Evolutionary conservation across 2,329 filamentous ascomycete genomes (phyloP).

Genomic region (Alternaria arborescens): DNA sequence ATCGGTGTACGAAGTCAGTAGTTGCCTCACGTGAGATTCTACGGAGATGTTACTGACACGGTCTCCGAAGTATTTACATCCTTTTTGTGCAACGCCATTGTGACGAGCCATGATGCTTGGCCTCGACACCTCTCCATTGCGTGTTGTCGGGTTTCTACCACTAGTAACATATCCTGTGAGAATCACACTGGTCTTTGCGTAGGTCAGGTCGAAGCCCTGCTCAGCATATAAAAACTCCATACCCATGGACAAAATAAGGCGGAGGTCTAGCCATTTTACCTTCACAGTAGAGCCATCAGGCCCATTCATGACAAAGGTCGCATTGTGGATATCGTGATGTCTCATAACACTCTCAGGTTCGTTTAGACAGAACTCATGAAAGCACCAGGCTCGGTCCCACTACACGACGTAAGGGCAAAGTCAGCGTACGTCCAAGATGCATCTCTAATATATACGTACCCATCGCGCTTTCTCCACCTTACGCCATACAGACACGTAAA

Average conservation of each 20-base stretch:
- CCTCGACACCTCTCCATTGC: neutral
- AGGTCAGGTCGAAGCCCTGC: neutral
- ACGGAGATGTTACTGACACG: neutral
- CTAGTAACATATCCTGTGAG: neutral
- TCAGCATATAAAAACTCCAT: neutral
- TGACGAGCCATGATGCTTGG: slow-evolving; percentile 25
- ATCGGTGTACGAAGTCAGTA: too few relatives aligned
- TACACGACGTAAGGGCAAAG: neutral
- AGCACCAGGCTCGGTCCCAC: slow-evolving; percentile 29
- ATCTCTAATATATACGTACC: neutral
- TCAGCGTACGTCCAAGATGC: neutral
- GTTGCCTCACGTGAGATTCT: too few relatives aligned
- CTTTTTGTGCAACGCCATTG: slow-evolving; percentile 17
- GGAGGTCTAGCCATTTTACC: slow-evolving; percentile 23
- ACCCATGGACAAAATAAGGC: slow-evolving; percentile 8
- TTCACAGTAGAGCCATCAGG: slow-evolving; percentile 18
- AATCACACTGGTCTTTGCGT: neutral
- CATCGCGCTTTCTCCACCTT: slow-evolving; percentile 21
- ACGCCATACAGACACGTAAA: slow-evolving; percentile 12
- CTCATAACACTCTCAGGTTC: slow-evolving; percentile 22
- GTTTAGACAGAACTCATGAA: slow-evolving; percentile 27
- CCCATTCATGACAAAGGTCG: slow-evolving; percentile 26
- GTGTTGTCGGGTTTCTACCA: neutral
- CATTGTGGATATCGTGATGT: slow-evolving; percentile 18
- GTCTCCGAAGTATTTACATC: slow-evolving; percentile 18